Base-by-base conservation (phyloP, 192 early-diverging fungal genomes). In the Physocladia obscura region DNA sequence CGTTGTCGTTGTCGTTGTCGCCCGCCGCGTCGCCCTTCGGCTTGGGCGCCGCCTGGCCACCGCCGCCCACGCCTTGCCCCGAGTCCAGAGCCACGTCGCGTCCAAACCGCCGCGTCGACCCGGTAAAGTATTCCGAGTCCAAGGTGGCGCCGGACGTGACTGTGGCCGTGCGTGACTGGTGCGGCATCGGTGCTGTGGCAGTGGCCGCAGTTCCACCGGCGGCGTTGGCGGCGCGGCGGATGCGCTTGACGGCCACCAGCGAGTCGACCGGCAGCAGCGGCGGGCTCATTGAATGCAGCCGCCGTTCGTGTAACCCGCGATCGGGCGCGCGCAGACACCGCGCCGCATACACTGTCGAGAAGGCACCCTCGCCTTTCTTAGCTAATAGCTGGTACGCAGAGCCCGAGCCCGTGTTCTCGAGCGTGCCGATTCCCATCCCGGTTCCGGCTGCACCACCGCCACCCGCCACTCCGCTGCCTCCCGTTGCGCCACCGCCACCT, bases 181-280 rank as follows among this genome's bases (percentile, higher is more conserved):
- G n/a, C 8, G 8, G 8, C 11, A 44, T 8, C 11, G 8, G 40
- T 8, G 11, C n/a, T 8, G 40, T 44, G 8, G 40, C 40, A 13
- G 40, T 8, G 40, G 8, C 40, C 11, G 40, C 40, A n/a, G 24
- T 29, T 34, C 21, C 24, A 8, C 57, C 21, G 4, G 11, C 57
- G 26, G 19, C 4, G 11, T 22, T 8, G 13, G 30, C 11, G 11
- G 4, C 30, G 8, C 21, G 11, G 19, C 57, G 57, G 24, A 65
- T 51, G 49, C 63, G 63, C 34, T 65, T 65, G n/a, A 65, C 63
- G 34, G 63, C 63, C 8, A 65, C 63, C 13, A 15, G 48, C 49
- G 24, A 6, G 63, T 49, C 63, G 31, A 21, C 49, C 6, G 26
- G 22, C 51, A 57, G 65, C 19, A 35, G 11, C 24, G 65, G 65